Evolutionary conservation across 164 flowering plant genomes (phyloP), one percentile per base, ranked within the genome.

Genomic region (Aristolochia californica): DNA sequence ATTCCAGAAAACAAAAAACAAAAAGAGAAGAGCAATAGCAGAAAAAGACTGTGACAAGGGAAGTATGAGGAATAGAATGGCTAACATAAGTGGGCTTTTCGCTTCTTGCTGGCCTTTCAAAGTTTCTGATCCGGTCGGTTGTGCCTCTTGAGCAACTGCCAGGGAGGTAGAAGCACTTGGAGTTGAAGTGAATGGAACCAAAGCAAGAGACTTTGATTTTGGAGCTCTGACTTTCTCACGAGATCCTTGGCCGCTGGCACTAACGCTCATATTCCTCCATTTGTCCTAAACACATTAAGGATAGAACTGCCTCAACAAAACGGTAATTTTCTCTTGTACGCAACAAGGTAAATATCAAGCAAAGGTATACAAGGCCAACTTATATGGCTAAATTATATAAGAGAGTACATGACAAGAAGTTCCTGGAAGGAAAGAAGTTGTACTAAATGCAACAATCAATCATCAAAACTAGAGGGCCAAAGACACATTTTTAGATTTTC

Each of bases 221-320:
- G 68, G 72, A 15, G 70, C 16, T 60, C 77, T 69, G 10, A 75
- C 61, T 71, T 81, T 87, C n/a, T 82, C 88, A 67, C 87, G 75
- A 8, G 81, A 69, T 0, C 77, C 79, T 59, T 68, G 80, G 13
- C 83, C 81, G 58, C 68, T 65, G 43, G 77, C 80, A 75, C 77
- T 76, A n/a, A 80, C 85, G 71, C 74, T 81, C 83, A 87, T 74
- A 63, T 87, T 83, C 66, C 91, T 66, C 91, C 91, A 87, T 74
- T 84, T 84, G 60, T 87, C 91, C 91, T 84, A 58, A 26, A 11
- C 43, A 57, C 23, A 43, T 34, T 50, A 65, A 64, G 59, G 9
- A 48, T 20, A 25, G 40, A 34, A 34, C 40, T 34, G 40, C 40
- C 40, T 34, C 40, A 34, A 12, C 40, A 34, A 34, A 34, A 9